A percentile compares a stretch with the other conserved stretches of the same genome.
phyloP scores from a whole-genome alignment of 805 yeast species.

The Metschnikowia cerradonensis region DNA sequence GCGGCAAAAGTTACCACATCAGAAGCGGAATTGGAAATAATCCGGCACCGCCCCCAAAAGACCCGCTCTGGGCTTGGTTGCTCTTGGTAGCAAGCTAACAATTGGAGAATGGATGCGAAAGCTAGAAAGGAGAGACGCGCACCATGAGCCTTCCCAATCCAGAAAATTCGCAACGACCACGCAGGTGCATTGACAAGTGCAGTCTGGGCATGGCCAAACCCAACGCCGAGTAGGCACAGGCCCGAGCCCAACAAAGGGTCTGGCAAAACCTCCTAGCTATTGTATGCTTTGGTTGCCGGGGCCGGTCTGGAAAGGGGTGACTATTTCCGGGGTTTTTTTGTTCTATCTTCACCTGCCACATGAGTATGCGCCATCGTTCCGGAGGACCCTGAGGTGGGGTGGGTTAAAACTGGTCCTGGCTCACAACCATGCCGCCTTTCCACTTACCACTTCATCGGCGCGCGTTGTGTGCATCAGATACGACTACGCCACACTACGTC shows the following conservation, averaged over 20 bases:
- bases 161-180: neutral
- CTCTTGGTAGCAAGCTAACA: neutral
- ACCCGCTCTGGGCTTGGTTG: neutral
- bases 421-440: no score
- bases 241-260: neutral
- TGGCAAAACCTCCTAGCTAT: no score
- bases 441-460: no score
- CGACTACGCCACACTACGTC: no score
- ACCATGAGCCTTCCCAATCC: neutral
- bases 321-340: neutral
- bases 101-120: neutral
- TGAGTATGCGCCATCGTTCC: neutral
- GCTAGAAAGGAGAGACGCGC: neutral
- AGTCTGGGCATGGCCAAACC: neutral
- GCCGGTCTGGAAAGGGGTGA: no score
- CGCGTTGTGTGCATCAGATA: no score
- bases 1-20: no score
- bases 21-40: neutral
- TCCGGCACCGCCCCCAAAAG: neutral
- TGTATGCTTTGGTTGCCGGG: no score
- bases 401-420: neutral
- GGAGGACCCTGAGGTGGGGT: no score
- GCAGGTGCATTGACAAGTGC: slow-evolving; percentile 1
- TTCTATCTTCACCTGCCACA: neutral
- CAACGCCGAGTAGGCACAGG: neutral